phyloP scores from a whole-genome alignment of 108 stramenopile genomes.

The Conticribra guillardii region DNA sequence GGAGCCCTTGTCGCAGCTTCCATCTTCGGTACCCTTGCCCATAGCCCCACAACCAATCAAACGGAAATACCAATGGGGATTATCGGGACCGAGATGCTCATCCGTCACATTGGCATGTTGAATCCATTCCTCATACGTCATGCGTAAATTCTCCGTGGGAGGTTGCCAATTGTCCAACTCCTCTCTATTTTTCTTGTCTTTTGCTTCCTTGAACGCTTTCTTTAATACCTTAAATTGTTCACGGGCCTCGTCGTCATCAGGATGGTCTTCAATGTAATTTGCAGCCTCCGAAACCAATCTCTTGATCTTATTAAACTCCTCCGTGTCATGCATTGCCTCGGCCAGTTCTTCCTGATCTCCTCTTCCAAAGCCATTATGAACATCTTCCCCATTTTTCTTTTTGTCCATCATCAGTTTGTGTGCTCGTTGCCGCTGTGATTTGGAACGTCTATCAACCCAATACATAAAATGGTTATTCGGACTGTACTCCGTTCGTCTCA shows the following conservation, averaged over 20 bases:
- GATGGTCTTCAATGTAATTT: slow-evolving; percentile 18
- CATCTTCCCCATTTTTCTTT: slow-evolving; percentile 30
- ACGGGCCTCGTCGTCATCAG: slow-evolving; percentile 39
- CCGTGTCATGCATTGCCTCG: slow-evolving; percentile 27
- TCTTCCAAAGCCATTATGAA: slow-evolving; percentile 41
- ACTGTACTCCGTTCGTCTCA: slow-evolving; percentile 78
- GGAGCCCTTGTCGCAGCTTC: slow-evolving; percentile 64
- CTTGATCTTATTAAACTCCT: slow-evolving; percentile 25
- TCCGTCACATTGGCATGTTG: slow-evolving; percentile 72
- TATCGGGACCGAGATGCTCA: slow-evolving; percentile 65
- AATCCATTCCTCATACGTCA: slow-evolving; percentile 87
- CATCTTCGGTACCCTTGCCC: slow-evolving; percentile 48
- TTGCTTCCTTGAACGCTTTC: slow-evolving; percentile 14
- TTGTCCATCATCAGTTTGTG: slow-evolving; percentile 17
- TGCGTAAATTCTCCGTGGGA: slow-evolving; percentile 71
- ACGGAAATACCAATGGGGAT: slow-evolving; percentile 94
- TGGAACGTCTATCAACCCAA: slow-evolving; percentile 60
- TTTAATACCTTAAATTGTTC: slow-evolving; percentile 22
- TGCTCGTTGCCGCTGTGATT: slow-evolving; percentile 29
- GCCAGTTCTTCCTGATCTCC: slow-evolving; percentile 46
- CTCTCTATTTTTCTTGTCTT: slow-evolving; percentile 10
- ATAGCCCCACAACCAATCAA: slow-evolving; percentile 69
- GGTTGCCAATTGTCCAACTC: slow-evolving; percentile 60
- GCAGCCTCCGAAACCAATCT: slow-evolving; percentile 14
- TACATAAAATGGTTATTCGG: slow-evolving; percentile 97